A percentile compares a stretch with the other conserved stretches of the same genome.
phyloP scores from a whole-genome alignment of 805 yeast species.

The Myxozyma neglecta region DNA sequence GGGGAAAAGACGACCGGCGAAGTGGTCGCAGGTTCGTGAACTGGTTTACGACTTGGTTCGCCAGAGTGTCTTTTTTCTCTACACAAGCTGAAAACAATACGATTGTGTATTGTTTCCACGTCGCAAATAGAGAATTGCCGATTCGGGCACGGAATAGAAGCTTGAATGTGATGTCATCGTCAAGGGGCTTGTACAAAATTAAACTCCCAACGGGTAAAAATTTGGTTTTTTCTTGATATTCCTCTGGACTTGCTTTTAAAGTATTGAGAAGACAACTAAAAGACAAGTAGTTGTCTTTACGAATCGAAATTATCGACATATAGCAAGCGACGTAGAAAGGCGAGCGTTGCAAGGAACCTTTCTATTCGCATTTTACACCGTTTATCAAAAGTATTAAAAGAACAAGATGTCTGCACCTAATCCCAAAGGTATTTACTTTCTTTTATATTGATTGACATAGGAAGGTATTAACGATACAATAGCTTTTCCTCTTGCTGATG shows the following conservation, averaged over 20 bases:
- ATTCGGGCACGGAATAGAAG: no score
- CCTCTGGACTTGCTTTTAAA: no score
- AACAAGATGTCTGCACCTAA: slow-evolving; percentile 75
- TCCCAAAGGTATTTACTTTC: slow-evolving; percentile 61
- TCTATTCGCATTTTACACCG: slow-evolving; percentile 1
- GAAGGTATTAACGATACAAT: slow-evolving; percentile 36
- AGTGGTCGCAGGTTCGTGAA: not conserved
- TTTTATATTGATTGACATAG: not conserved
- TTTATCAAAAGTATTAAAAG: not conserved
- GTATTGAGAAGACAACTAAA: no score
- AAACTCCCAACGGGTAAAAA: no score
- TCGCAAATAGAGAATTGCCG: not conserved
- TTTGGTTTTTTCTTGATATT: no score
- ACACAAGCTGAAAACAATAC: not conserved
- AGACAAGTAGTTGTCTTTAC: no score
- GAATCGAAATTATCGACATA: no score
- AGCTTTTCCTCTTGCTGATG: slow-evolving; percentile 98
- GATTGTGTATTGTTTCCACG: not conserved
- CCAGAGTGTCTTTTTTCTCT: no score
- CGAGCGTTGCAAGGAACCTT: slow-evolving; percentile 44
- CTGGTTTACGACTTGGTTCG: slow-evolving; percentile 4
- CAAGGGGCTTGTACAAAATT: no score
- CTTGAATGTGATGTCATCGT: no score
- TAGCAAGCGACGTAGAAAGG: slow-evolving; percentile 31
- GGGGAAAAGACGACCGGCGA: not conserved